Base-by-base conservation (phyloP, 768 basidiomycete species). In the Lentinus brumalis region DNA sequence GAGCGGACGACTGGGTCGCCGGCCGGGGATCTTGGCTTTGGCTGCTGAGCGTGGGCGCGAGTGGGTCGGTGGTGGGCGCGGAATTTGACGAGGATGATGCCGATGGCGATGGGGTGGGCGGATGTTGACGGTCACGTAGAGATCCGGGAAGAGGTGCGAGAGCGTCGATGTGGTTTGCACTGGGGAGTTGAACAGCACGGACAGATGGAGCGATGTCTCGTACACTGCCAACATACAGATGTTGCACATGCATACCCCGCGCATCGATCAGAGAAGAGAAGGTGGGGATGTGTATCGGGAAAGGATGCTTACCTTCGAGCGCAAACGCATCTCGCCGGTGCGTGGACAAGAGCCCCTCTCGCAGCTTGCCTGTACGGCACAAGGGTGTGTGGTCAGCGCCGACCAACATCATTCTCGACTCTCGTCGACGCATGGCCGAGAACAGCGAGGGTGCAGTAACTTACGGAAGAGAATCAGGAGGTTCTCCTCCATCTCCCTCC, bases 401-500 rank as follows among this genome's bases (percentile, higher is more conserved):
- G 49, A 18, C 5, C 45, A 15, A 14, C 21, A 26, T 26, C 21
- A 49, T 18, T 7, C 30, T 51, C 2, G 38, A 32, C 14, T 14
- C 12, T 44, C 21, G 40, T 7, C 14, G 26, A 6, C 26, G 30
- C 26, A 31, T 50, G 21, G 21, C 10, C 15, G 14, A 35, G 31
- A 39, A 35, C 44, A 45, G 16, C 44, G 44, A 45, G 30, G 15
- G 8, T 10, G 53, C 32, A 39, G 16, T 29, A 16, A 77, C 87
- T 71, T 64, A 91, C 91, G 81, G 65, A 91, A 86, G n/a, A 88
- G 68, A 38, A 92, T 91, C 31, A 91, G 74, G 10, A 90, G 72
- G 66, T 91, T 92, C 59, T 86, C 84, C 69, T 88, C 85, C 8
- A 77, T 77, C 45, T 90, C 84, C 39, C 79, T 68, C 26, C 81